Base-by-base conservation (phyloP, 495 filamentous ascomycete genomes). In the Neohortaea acidophila region DNA sequence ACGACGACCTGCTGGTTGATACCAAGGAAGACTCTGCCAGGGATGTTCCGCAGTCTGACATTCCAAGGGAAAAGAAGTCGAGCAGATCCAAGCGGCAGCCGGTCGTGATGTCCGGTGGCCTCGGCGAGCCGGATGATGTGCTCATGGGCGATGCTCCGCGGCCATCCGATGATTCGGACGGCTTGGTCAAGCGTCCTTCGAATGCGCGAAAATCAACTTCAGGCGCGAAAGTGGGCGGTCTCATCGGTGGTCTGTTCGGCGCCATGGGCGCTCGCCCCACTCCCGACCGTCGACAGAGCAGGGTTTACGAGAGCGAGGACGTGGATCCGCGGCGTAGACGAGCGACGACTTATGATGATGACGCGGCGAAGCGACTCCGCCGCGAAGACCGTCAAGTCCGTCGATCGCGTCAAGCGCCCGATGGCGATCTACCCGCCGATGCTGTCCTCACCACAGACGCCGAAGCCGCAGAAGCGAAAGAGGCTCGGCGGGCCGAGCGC, bases 1-100 rank as follows among this genome's bases (percentile, higher is more conserved):
- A 68, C 38, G 70, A 73, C 38, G 73, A 76, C 41, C 53, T 72
- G 34, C 60, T 74, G 62, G 65, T 73, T 12, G 62, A 73, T 43
- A 57, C 46, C 12, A 59, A 66, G 33, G 67, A 68, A 15, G 40
- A 50, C 22, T 38, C 33, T 25, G 41, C 36, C 6, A 51, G 41
- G 19, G 48, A 46, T 17, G 25, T 47, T 11, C 43, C 46, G 13
- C 42, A 26, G 17, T 10, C 25, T 11, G 47, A 44, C 19, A 21
- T 39, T 15, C 30, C 33, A 2, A 34, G 20, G 13, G 45, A 51
- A 2, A 36, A 17, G 24, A 45, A 28, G 29, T 41, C 44, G 0
- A 30, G 38, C 19, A 41, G 36, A 15, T 38, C 47, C 3, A 47
- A 48, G 28, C 43, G 51, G 4, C 50, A 53, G 10, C 41, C 51